These are phyloP conservation scores for Mycena amicta DNA, from an alignment of 768 basidiomycete genomes.

Conservation along the genomic window DNA sequence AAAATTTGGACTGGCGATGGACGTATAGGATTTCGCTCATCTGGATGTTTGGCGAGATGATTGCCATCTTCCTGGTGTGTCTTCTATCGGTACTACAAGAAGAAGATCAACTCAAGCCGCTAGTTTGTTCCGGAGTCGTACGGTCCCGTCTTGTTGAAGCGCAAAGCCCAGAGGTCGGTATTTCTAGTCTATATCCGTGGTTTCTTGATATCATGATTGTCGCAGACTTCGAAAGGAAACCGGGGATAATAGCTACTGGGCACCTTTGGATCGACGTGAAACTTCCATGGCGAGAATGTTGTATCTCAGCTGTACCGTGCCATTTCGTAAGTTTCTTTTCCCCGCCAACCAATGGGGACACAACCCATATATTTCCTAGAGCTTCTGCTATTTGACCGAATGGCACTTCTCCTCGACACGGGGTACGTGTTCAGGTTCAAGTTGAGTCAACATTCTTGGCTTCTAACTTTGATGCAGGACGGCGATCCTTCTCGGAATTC, in stretches of 20 bases:
- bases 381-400: constrained; percentile 66
- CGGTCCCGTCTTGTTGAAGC: constrained; percentile 57
- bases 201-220: not conserved
- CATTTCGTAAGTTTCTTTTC: constrained; percentile 75
- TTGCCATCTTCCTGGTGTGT: constrained; percentile 41
- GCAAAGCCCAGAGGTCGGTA: constrained; percentile 57
- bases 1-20: constrained; percentile 73
- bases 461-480: constrained; percentile 59
- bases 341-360: no score
- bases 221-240: constrained; percentile 56
- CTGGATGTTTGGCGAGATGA: constrained; percentile 62
- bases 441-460: constrained; percentile 30
- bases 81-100: no score
- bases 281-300: constrained; percentile 50
- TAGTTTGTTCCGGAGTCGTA: constrained; percentile 78
- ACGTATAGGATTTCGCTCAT: constrained; percentile 72
- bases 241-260: constrained; percentile 54
- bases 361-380: no score
- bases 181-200: no score
- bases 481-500: constrained; percentile 56
- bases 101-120: no score
- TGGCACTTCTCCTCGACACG: constrained; percentile 70
- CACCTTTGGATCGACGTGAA: constrained; percentile 58
- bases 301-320: constrained; percentile 61
- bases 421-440: constrained; percentile 49